Evolutionary conservation across 768 basidiomycete genomes (phyloP).

Genomic region (Psilocybe sp.): DNA sequence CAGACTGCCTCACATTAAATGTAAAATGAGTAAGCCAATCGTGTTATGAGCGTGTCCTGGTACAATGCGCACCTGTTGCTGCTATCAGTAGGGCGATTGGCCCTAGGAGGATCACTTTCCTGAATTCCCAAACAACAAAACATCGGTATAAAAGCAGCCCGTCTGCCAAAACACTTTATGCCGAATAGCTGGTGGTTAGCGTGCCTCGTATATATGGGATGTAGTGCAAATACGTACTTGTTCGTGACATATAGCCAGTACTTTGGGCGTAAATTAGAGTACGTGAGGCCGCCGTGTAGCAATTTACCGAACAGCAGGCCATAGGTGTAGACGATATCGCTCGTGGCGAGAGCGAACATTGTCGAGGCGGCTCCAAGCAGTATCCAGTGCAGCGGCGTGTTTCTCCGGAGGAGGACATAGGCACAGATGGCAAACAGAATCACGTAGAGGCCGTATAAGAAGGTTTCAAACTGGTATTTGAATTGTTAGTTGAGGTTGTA

Average conservation of each 20-base stretch:
- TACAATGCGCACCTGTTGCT: constrained; percentile 26
- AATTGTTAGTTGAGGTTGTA: background rate
- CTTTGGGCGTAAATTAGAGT: constrained; percentile 26
- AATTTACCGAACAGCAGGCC: constrained; percentile 25
- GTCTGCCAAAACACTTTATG: constrained; percentile 29
- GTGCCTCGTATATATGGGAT: background rate
- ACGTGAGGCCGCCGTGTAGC: constrained; percentile 15
- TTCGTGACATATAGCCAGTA: constrained; percentile 36
- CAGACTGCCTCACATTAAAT: constrained; percentile 16
- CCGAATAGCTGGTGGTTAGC: background rate
- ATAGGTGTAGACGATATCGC: constrained; percentile 31
- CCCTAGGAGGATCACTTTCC: constrained; percentile 23
- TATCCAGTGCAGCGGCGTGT: constrained; percentile 23
- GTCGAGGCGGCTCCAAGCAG: constrained; percentile 27
- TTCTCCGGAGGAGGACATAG: constrained; percentile 27
- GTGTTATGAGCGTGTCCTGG: background rate
- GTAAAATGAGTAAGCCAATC: background rate
- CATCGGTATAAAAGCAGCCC: constrained; percentile 34
- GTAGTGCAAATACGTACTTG: constrained; percentile 24
- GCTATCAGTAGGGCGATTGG: constrained; percentile 27
- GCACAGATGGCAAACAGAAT: constrained; percentile 34
- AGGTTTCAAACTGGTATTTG: constrained; percentile 23
- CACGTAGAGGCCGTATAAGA: constrained; percentile 31
- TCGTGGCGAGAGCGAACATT: constrained; percentile 34
- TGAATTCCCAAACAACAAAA: constrained; percentile 35